Conservation (phyloP, 768 basidiomycete species). For the Boletellus ananiceps region DNA sequence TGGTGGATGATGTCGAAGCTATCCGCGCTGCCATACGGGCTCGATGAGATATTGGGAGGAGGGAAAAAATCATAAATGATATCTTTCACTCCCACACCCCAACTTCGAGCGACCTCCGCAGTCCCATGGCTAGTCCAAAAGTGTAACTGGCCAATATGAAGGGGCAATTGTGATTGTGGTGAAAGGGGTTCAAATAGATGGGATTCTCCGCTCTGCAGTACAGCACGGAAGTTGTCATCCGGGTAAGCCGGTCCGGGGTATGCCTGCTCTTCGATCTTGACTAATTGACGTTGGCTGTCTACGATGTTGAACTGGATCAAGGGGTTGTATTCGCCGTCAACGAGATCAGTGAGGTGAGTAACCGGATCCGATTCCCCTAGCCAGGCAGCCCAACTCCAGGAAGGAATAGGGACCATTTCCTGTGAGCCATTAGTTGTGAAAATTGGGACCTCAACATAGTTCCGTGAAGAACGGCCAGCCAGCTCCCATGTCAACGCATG, state of each 20-base stretch:
- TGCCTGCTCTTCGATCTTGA: too few species aligned
- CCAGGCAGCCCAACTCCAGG: conserved; percentile 18
- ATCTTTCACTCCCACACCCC: not conserved
- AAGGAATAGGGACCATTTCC: conserved; percentile 8
- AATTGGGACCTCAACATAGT: not conserved
- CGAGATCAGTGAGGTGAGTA: not conserved
- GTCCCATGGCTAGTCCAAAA: conserved; percentile 17
- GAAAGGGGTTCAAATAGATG: not conserved
- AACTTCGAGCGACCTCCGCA: not conserved
- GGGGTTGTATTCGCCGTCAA: not conserved
- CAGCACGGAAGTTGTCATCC: too few species aligned
- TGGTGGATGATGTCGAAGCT: conserved; percentile 3
- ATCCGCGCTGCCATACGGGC: not conserved
- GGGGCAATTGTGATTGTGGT: not conserved
- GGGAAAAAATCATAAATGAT: not conserved
- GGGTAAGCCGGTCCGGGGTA: too few species aligned
- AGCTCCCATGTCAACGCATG: conserved; percentile 7
- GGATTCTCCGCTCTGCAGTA: too few species aligned
- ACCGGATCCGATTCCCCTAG: not conserved
- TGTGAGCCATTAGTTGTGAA: conserved; percentile 3
- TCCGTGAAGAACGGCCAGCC: conserved; percentile 1
- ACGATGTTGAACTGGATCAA: conserved; percentile 8
- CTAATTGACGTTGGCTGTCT: not conserved
- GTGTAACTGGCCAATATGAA: conserved; percentile 2
- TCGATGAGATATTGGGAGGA: not conserved